Evolutionary conservation across 345 rosid genomes (phyloP).

Genomic region (Corymbia maculata): DNA sequence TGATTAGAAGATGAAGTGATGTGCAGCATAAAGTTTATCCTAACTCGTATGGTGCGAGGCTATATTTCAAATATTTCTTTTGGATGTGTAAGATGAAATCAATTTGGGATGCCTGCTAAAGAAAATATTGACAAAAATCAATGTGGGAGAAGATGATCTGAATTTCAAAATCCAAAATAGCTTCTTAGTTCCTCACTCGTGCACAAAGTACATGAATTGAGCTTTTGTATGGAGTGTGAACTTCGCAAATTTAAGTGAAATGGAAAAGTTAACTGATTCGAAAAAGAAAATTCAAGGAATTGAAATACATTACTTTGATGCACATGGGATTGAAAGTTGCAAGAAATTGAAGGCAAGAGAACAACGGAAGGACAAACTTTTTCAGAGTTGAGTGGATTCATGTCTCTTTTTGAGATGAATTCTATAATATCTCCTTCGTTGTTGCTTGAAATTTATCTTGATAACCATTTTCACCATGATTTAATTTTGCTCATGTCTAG

Average conservation of each 20-base stretch:
- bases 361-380: not conserved
- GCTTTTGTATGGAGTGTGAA: not conserved
- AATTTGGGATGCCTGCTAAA: fast-evolving
- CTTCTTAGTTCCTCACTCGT: not conserved
- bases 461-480: not conserved
- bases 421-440: not conserved
- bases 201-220: not conserved
- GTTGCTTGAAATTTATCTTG: not conserved
- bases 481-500: not conserved
- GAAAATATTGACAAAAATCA: not conserved
- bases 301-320: not conserved
- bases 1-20: not conserved
- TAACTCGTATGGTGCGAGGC: not conserved
- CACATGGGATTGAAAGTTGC: not conserved
- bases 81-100: not conserved
- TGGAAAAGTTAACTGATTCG: not conserved
- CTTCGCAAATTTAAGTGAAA: not conserved
- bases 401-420: not conserved
- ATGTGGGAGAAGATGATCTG: not conserved
- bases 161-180: not conserved
- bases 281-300: not conserved
- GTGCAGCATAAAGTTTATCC: not conserved
- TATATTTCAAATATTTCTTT: not conserved
- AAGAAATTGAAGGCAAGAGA: not conserved
- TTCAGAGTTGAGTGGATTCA: not conserved